phyloP scores from a whole-genome alignment of 768 basidiomycete genomes.

The Lactarius tabidus region DNA sequence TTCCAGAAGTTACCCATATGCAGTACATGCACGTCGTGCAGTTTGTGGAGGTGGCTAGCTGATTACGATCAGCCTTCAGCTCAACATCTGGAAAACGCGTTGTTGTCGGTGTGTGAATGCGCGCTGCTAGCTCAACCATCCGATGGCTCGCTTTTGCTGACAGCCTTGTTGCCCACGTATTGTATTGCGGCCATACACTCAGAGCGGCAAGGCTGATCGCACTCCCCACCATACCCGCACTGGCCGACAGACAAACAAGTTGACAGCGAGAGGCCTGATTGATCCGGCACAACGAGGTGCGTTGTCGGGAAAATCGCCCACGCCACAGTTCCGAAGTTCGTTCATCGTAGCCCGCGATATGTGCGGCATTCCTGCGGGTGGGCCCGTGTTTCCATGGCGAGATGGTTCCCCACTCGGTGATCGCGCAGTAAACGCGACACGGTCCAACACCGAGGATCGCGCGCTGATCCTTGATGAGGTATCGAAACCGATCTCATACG shows the following conservation, averaged over 20 bases:
- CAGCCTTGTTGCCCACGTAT: constrained; percentile 10
- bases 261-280: not conserved
- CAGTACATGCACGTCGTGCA: not conserved
- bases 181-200: not conserved
- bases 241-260: not conserved
- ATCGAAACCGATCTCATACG: constrained; percentile 4
- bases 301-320: constrained; percentile 5
- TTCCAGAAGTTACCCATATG: constrained; percentile 4
- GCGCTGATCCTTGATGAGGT: constrained; percentile 11
- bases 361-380: constrained; percentile 18
- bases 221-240: not conserved
- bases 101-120: constrained; percentile 5
- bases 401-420: constrained; percentile 19
- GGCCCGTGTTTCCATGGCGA: constrained; percentile 22
- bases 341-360: constrained; percentile 1
- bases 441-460: constrained; percentile 20
- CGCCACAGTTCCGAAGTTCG: constrained; percentile 7
- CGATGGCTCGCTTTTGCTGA: constrained; percentile 1
- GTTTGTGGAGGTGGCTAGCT: constrained; percentile 6
- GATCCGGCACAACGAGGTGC: constrained; percentile 5
- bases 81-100: constrained; percentile 16
- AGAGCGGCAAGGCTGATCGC: constrained; percentile 6
- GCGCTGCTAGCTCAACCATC: not conserved
- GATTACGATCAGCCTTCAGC: constrained; percentile 18
- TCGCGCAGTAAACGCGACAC: constrained; percentile 20